Base-by-base conservation (phyloP, 2,329 filamentous ascomycete genomes). In the Colletotrichum caudatum region DNA sequence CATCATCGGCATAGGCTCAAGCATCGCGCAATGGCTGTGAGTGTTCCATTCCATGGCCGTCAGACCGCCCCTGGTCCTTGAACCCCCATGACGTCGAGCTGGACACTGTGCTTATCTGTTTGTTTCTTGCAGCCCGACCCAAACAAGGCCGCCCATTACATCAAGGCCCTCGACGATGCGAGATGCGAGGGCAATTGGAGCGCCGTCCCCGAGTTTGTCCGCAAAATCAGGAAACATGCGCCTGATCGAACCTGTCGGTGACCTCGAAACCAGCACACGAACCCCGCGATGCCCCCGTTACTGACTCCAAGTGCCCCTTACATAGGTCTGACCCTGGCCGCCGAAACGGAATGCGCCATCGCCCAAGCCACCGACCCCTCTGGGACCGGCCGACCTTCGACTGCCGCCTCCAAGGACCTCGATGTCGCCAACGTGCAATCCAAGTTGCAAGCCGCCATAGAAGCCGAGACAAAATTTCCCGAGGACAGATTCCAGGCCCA, bases 151-250 rank as follows among this genome's bases (percentile, higher is more conserved):
- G 88, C 88, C 76, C 90, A 91, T 80, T 98, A 98, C 82, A 88
- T 97, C 76, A 87, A 89, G 79, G 90, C 91, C 82, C 89, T 99
- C 78, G 94, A 98, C 81, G 88, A 91, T 76, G 94, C 94, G 75
- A 92, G 96, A 78, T 97, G 94, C 82, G 91, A 95, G 78, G 94
- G 93, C 64, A 91, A 91, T 80, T 99, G 96, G 96, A 87, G 90
- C 75, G 90, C 93, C 39, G 88, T 98, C 39, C 93, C 94, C 35
- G 95, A 98, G 83, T 88, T 97, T 74, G 91, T 96, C 77, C 91
- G 95, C 80, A 99, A 99, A 83, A 89, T 98, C 78, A 93, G 92
- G 78, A 98, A 99, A 82, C 95, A 99, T 87, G 93, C 94, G 76
- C 92, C 94, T 51, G 89, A 93, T 73, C 90, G 93, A 81, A 89